A percentile compares a stretch with the other conserved stretches of the same genome.
phyloP scores from a whole-genome alignment of 2,329 filamentous ascomycete species.

The Zasmidium citrigriseum region DNA sequence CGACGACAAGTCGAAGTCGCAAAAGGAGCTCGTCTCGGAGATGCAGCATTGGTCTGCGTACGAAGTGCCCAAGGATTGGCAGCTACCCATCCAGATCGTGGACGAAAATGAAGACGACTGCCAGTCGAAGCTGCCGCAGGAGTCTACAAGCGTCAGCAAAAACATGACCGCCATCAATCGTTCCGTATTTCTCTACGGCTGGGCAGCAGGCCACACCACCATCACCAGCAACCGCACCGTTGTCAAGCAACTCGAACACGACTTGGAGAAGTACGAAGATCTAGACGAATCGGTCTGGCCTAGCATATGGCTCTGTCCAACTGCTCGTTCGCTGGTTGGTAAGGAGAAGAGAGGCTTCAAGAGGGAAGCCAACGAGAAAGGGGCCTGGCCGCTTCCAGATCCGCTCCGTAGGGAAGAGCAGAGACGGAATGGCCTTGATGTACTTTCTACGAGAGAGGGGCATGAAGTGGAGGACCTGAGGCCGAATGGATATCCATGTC shows the following conservation, averaged over 20 bases:
- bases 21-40: constrained; percentile 31
- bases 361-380: constrained; percentile 24
- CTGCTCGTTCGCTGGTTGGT: constrained; percentile 65
- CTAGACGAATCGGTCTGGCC: constrained; percentile 58
- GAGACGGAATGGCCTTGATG: constrained; percentile 33
- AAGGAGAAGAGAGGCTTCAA: constrained; percentile 55
- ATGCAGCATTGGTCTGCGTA: constrained; percentile 54
- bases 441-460: constrained; percentile 28
- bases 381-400: constrained; percentile 30
- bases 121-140: constrained; percentile 47
- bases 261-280: constrained; percentile 55
- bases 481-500: constrained; percentile 31
- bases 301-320: constrained; percentile 65
- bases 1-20: constrained; percentile 40
- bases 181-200: constrained; percentile 74
- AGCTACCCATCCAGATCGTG: constrained; percentile 62
- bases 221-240: constrained; percentile 71
- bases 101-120: constrained; percentile 43
- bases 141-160: constrained; percentile 46
- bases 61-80: constrained; percentile 53
- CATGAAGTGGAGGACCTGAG: constrained; percentile 31
- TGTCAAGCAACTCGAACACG: constrained; percentile 63
- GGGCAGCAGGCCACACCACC: constrained; percentile 64
- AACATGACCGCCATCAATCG: constrained; percentile 63
- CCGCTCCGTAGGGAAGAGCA: constrained; percentile 32